Evolutionary conservation across 2,329 filamentous ascomycete genomes (phyloP).

Genomic region (Macrophomina phaseolina): DNA sequence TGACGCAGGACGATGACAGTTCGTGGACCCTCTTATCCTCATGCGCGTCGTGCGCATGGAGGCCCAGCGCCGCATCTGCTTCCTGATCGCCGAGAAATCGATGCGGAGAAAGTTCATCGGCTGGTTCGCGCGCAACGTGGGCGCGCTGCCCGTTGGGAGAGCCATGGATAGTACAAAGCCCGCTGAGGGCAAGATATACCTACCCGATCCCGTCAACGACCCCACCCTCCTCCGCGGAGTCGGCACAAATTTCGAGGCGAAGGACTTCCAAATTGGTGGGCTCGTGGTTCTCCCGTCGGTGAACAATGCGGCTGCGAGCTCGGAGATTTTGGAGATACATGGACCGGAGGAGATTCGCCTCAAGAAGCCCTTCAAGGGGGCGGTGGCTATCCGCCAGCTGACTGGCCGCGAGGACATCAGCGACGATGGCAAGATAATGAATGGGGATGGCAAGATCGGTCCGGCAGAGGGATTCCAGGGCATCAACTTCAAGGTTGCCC

Average conservation of each 20-base stretch:
- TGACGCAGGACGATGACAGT: slow-evolving; percentile 58
- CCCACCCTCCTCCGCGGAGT: slow-evolving; percentile 80
- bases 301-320: slow-evolving; percentile 78
- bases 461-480: slow-evolving; percentile 68
- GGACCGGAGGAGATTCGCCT: slow-evolving; percentile 81
- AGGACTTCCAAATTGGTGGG: slow-evolving; percentile 75
- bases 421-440: slow-evolving; percentile 67
- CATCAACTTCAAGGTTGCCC: slow-evolving; percentile 83
- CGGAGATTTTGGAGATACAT: slow-evolving; percentile 82
- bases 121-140: slow-evolving; percentile 80
- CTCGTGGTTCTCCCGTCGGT: slow-evolving; percentile 85
- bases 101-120: slow-evolving; percentile 91
- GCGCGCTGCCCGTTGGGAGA: slow-evolving; percentile 89
- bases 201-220: slow-evolving; percentile 85
- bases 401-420: slow-evolving; percentile 79
- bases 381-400: slow-evolving; percentile 76
- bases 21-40: slow-evolving; percentile 92
- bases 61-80: slow-evolving; percentile 85
- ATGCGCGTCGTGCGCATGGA: slow-evolving; percentile 89
- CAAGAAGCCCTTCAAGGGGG: slow-evolving; percentile 85
- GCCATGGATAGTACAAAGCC: slow-evolving; percentile 88
- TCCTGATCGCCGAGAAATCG: slow-evolving; percentile 93
- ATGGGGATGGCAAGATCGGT: slow-evolving; percentile 61
- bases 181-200: slow-evolving; percentile 79
- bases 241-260: slow-evolving; percentile 79